A percentile compares a stretch with the other conserved stretches of the same genome.
Evolutionary conservation across 352 stramenopile genomes (phyloP).

Genomic region (Globisporangium cylindrosporum): DNA sequence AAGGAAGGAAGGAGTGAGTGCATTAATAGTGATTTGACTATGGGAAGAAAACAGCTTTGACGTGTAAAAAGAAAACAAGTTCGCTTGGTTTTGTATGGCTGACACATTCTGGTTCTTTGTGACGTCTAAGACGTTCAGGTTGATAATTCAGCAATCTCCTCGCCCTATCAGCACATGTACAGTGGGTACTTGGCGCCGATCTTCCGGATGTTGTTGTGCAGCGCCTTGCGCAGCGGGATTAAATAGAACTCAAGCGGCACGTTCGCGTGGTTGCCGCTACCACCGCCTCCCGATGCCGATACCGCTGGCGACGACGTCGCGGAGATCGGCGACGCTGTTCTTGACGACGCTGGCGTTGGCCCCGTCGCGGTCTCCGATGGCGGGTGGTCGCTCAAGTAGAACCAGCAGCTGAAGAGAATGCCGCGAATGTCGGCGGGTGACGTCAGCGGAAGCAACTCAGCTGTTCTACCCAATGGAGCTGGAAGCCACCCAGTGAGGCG

Average conservation of each 20-base stretch:
- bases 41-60: neutral
- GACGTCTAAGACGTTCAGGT: too few relatives aligned
- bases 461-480: conserved; percentile 40
- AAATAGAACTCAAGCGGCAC: conserved; percentile 77
- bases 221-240: conserved; percentile 65
- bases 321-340: conserved; percentile 43
- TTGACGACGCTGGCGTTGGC: conserved; percentile 38
- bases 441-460: conserved; percentile 64
- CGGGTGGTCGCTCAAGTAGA: conserved; percentile 76
- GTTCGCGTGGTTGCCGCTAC: conserved; percentile 22
- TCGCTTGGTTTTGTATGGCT: neutral
- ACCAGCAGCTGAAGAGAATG: conserved; percentile 84
- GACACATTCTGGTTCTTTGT: neutral
- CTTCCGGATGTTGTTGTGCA: conserved; percentile 75
- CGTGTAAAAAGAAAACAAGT: neutral
- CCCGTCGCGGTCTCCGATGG: conserved; percentile 34
- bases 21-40: neutral
- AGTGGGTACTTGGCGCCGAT: conserved; percentile 70
- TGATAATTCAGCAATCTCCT: neutral
- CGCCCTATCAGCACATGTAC: conserved; percentile 57
- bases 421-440: conserved; percentile 65
- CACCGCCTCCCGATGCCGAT: conserved; percentile 14
- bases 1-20: neutral
- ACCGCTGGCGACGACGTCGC: conserved; percentile 42
- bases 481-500: conserved; percentile 60